A percentile compares a stretch with the other conserved stretches of the same genome.
Evolutionary conservation across 768 basidiomycete species (phyloP).

Genomic region (Boletus edulis): DNA sequence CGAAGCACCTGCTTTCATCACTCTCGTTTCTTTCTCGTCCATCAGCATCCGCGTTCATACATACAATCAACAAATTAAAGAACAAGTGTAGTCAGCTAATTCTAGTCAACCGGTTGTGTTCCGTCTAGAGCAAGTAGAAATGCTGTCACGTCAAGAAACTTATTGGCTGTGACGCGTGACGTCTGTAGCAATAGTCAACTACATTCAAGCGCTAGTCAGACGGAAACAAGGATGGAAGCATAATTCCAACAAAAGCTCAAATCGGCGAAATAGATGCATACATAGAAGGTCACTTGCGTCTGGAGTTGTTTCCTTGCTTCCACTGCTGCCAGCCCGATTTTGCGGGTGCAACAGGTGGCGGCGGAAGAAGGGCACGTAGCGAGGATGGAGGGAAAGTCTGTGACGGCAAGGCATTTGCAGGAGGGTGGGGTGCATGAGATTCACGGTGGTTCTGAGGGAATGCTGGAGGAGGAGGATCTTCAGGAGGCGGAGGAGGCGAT

Average conservation of each 20-base stretch:
- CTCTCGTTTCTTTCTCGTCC: conserved; percentile 16
- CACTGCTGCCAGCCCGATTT: conserved; percentile 60
- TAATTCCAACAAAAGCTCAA: not conserved
- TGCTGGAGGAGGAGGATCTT: conserved; percentile 4
- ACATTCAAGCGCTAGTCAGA: not conserved
- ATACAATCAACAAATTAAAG: conserved; percentile 42
- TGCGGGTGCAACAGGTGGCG: conserved; percentile 16
- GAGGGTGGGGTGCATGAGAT: conserved; percentile 1
- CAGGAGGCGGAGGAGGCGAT: conserved; percentile 18
- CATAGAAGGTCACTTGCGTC: conserved; percentile 16
- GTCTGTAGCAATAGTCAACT: conserved; percentile 16
- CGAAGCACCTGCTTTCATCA: conserved; percentile 26
- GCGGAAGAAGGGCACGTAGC: conserved; percentile 14
- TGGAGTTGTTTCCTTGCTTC: conserved; percentile 23
- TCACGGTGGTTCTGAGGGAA: conserved; percentile 4
- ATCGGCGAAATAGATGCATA: not conserved
- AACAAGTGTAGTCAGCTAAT: conserved; percentile 52
- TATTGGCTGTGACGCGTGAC: not conserved
- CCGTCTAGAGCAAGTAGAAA: conserved; percentile 21
- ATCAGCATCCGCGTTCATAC: conserved; percentile 37
- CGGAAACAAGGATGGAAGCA: not conserved
- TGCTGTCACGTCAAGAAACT: conserved; percentile 11
- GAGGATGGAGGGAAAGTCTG: conserved; percentile 7
- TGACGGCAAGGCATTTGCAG: conserved; percentile 5
- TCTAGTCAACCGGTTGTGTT: conserved; percentile 29